Evolutionary conservation across 441 rosid species (phyloP).

Genomic region (Hura crepitans): DNA sequence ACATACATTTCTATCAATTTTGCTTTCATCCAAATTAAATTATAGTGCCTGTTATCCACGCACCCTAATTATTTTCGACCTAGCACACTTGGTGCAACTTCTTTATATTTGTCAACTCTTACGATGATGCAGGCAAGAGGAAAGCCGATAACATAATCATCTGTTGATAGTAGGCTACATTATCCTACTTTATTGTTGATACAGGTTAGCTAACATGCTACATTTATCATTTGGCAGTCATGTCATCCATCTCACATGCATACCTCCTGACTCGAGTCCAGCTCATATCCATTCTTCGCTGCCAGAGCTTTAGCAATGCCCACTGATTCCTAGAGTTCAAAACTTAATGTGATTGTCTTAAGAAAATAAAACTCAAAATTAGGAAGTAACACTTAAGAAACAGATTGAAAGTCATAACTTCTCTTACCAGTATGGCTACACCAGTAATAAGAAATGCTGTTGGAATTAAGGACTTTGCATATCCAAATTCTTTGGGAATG

Average conservation of each 20-base stretch:
- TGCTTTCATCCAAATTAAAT: neutral
- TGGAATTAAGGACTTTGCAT: slow-evolving; percentile 66
- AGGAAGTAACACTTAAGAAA: slow-evolving; percentile 16
- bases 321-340: slow-evolving; percentile 73
- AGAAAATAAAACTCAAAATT: slow-evolving; percentile 16
- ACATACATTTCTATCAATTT: slow-evolving; percentile 1
- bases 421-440: slow-evolving; percentile 91
- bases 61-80: neutral
- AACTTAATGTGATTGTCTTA: slow-evolving; percentile 12
- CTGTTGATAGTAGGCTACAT: neutral
- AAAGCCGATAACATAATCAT: neutral
- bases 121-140: neutral
- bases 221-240: neutral
- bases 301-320: slow-evolving; percentile 97
- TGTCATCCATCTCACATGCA: slow-evolving; percentile 16
- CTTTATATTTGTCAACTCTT: neutral
- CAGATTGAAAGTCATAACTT: slow-evolving; percentile 20
- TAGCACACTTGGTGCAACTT: neutral
- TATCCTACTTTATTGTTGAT: slow-evolving; percentile 2
- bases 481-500: slow-evolving; percentile 57
- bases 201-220: slow-evolving; percentile 9
- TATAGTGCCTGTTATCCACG: neutral
- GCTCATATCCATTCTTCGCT: slow-evolving; percentile 85
- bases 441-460: slow-evolving; percentile 91
- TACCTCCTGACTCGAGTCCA: slow-evolving; percentile 95